Base-by-base conservation (phyloP, 2,329 filamentous ascomycete species). In the Diaporthe longicolla region DNA sequence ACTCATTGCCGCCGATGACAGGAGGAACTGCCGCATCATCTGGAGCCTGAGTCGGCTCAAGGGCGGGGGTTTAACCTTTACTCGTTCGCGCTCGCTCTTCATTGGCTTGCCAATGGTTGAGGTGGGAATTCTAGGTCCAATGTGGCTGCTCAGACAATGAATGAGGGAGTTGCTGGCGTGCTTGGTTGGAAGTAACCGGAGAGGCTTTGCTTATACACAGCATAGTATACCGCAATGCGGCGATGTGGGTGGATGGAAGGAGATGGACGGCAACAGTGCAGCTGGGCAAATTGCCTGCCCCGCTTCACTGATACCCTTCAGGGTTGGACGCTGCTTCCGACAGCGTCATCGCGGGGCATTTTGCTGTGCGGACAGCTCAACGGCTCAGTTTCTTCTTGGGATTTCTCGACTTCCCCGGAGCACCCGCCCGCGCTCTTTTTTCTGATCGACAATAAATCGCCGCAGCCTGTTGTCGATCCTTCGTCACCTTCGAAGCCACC, bases 271-370 rank as follows among this genome's bases (percentile, higher is more conserved):
- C 40, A 43, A 17, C n/a, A 54, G 32, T 37, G 21, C n/a, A 54
- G 63, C 26, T 68, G 48, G 48, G 63, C 63, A 68, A 54, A 68
- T 68, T 68, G 48, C 63, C 48, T 68, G 63, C 63, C 63, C 63
- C 63, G 63, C 63, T 68, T 24, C 21, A 21, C 45, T 52, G 45
- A 26, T n/a, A 21, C 29, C 4, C 29, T 68, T 35, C 63, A 68
- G 63, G 63, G 63, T 68, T 68, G 63, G 29, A 54, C 63, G 63
- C 48, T 68, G 63, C 63, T 68, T n/a, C 63, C 63, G 19, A 40
- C 32, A 15, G 45, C 63, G 63, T 68, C 63, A 68, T 68, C 63
- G 63, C 63, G 63, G 63, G 63, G 63, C 63, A 68, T 13, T 29
- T 21, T 54, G 48, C 63, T 54, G 45, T 54, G 48, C 45, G 48